These are phyloP conservation scores for Backusella parvicylindrica DNA, from an alignment of 192 early-diverging fungal species.

Conservation along the genomic window DNA sequence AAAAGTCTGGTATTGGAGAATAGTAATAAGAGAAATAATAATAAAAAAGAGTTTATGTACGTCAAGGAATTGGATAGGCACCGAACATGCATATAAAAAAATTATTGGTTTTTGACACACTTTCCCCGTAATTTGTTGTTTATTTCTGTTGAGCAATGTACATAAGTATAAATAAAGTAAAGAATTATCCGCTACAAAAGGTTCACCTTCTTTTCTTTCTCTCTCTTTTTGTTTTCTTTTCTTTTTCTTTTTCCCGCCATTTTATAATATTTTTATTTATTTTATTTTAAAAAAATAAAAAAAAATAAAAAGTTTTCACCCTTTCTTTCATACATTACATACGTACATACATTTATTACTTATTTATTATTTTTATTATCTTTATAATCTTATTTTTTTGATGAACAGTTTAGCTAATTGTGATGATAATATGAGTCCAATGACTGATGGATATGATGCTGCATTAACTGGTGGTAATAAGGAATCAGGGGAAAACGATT, in stretches of 20 bases:
- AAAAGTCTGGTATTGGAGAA: neutral
- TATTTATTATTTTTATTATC: neutral
- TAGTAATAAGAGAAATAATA: neutral
- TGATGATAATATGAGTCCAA: neutral
- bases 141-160: slow-evolving; percentile 1
- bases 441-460: neutral
- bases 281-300: neutral
- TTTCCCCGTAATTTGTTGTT: slow-evolving; percentile 7
- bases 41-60: neutral
- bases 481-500: neutral
- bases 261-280: neutral
- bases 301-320: neutral
- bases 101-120: neutral
- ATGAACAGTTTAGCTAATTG: neutral
- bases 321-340: neutral
- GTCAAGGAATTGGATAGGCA: neutral
- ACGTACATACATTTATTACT: neutral
- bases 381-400: neutral
- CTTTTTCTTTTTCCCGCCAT: neutral
- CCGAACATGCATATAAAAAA: slow-evolving; percentile 1
- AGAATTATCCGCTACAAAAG: neutral
- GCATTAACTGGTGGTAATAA: neutral
- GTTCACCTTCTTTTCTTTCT: neutral
- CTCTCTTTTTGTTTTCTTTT: neutral
- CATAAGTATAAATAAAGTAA: neutral